phyloP scores from a whole-genome alignment of 345 rosid species.

The Syzygium jambos region DNA sequence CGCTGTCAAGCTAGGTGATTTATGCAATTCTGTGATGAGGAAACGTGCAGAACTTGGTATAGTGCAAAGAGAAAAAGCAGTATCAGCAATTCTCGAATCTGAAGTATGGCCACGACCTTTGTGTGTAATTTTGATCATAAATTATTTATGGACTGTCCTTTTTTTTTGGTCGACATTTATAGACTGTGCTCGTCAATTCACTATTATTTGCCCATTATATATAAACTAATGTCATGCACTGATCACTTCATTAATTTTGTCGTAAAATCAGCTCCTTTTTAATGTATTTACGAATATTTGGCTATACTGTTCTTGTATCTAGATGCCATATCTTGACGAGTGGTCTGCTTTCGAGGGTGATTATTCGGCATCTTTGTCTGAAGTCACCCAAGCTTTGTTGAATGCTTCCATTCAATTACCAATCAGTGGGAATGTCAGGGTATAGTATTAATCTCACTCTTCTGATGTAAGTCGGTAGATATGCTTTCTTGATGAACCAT shows the following conservation, averaged over 20 bases:
- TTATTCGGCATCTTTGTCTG: constrained; percentile 41
- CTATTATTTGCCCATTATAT: background rate
- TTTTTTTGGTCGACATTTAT: too few species aligned
- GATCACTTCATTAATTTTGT: background rate
- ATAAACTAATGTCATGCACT: background rate
- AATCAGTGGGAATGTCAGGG: constrained; percentile 45
- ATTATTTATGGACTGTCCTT: background rate
- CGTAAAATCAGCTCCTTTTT: background rate
- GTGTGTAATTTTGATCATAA: background rate
- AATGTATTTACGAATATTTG: background rate
- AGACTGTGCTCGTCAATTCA: background rate
- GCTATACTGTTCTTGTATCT: background rate
- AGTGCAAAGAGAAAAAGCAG: constrained; percentile 25
- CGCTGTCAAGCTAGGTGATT: constrained; percentile 40
- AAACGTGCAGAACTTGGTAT: constrained; percentile 45
- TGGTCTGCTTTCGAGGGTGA: constrained; percentile 52
- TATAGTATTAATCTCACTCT: constrained; percentile 16
- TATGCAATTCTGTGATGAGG: constrained; percentile 48
- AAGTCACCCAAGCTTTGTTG: constrained; percentile 47
- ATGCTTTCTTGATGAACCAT: background rate
- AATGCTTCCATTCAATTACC: constrained; percentile 60
- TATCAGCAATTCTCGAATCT: constrained; percentile 45
- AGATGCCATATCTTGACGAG: constrained; percentile 72
- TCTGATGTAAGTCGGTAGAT: constrained; percentile 23
- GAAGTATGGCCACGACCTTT: constrained; percentile 40